Evolutionary conservation across 2,329 filamentous ascomycete species (phyloP).

Genomic region (Atkinsonella hypoxylon): DNA sequence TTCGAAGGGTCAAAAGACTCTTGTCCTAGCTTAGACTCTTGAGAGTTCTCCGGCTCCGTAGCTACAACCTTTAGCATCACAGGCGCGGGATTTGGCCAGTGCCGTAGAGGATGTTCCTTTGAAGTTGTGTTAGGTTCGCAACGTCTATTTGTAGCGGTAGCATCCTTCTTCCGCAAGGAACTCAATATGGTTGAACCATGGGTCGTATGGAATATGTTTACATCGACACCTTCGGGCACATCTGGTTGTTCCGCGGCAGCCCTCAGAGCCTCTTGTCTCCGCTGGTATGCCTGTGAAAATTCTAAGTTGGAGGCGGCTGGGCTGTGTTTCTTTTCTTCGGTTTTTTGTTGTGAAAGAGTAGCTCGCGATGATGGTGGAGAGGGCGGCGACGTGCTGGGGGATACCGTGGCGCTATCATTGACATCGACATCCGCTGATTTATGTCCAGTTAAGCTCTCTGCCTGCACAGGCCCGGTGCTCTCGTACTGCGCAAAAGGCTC

Average conservation of each 20-base stretch:
- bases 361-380: background rate
- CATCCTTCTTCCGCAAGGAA: constrained; percentile 19
- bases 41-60: background rate
- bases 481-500: background rate
- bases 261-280: constrained; percentile 4
- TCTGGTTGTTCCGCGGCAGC: constrained; percentile 17
- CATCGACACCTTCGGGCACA: constrained; percentile 27
- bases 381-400: background rate
- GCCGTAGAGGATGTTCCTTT: constrained; percentile 26
- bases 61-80: constrained; percentile 5
- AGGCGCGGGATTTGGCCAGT: constrained; percentile 20
- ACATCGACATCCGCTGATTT: background rate
- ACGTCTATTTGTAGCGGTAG: constrained; percentile 2
- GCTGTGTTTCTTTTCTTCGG: background rate
- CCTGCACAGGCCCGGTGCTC: background rate
- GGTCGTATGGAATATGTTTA: constrained; percentile 37
- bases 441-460: background rate
- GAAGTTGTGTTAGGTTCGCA: constrained; percentile 11
- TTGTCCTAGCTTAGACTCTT: background rate
- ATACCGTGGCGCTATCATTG: background rate
- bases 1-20: background rate
- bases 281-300: constrained; percentile 6
- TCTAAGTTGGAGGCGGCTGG: background rate
- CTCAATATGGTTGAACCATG: constrained; percentile 33
- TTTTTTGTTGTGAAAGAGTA: background rate